Evolutionary conservation across 306 rosid genomes (phyloP), one percentile per base, ranked within the genome.

Genomic region (Sesbania bispinosa): DNA sequence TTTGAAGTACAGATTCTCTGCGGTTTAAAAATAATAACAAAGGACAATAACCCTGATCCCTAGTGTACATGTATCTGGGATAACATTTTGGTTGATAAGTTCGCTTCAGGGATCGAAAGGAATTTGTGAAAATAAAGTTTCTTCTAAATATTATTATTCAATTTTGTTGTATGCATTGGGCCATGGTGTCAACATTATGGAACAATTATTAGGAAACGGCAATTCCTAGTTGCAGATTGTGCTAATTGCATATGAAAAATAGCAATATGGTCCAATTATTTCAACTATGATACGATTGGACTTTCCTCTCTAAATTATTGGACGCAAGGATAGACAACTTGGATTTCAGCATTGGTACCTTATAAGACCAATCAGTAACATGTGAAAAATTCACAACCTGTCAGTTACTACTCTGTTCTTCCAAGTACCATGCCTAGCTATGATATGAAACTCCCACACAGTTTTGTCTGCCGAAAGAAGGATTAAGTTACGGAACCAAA

Each of bases 391-490:
- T 41, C 72, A 26, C 54, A 16, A 43, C 39, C 29, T 39, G 55
- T 51, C 65, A 9, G 60, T 53, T 27, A 10, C 19, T 16, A 26
- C 26, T 29, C 36, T 61, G 4, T 26, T 13, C 6, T 30, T 74
- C 69, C 79, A 77, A 78, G 73, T 84, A 32, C 86, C 89, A 48
- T 79, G 82, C 81, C 75, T 78, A 47, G 7, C 35, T 30, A 30
- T 4, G 35, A 30, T 7, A 26, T 7, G 82, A 73, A 83, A 81
- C 47, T 85, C 87, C 88, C 82, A 79, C 67, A 83, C 82, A 11
- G 82, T 81, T 72, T 81, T 83, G 45, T 88, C 88, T 82, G 83
- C 57, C 2, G 32, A 19, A 52, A n/a, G n/a, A n/a, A 45, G 29
- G 54, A 30, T 0, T 1, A 1, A 42, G 43, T 55, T 70, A 55